Evolutionary conservation across 2,329 filamentous ascomycete species (phyloP).

Genomic region (Phyllosticta citrichinensis): DNA sequence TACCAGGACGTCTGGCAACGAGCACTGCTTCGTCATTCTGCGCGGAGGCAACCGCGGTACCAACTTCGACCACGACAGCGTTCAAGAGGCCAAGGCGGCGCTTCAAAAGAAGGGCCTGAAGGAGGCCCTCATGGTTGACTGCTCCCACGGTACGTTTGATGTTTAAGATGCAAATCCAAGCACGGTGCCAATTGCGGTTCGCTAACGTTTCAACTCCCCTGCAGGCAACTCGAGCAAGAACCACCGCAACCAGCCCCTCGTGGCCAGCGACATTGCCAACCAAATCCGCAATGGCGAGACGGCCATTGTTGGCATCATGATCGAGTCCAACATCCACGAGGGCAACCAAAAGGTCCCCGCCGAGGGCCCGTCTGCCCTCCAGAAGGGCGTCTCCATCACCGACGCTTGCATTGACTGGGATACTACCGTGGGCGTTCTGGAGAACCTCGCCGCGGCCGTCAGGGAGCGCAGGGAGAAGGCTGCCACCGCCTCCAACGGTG

Average conservation of each 20-base stretch:
- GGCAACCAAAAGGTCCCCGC: slow-evolving; percentile 66
- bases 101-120: slow-evolving; percentile 74
- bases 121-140: slow-evolving; percentile 94
- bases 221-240: slow-evolving; percentile 92
- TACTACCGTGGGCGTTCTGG: slow-evolving; percentile 66
- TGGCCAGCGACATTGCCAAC: slow-evolving; percentile 69
- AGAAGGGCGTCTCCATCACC: slow-evolving; percentile 88
- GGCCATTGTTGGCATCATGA: slow-evolving; percentile 93
- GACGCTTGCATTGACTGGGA: slow-evolving; percentile 97
- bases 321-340: slow-evolving; percentile 95
- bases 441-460: slow-evolving; percentile 78
- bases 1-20: slow-evolving; percentile 84
- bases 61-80: slow-evolving; percentile 83
- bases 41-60: slow-evolving; percentile 84
- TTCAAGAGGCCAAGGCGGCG: slow-evolving; percentile 67
- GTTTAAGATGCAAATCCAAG: background rate
- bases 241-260: slow-evolving; percentile 93
- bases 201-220: background rate
- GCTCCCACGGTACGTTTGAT: slow-evolving; percentile 73
- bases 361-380: slow-evolving; percentile 67
- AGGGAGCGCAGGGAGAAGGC: slow-evolving; percentile 53
- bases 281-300: slow-evolving; percentile 82
- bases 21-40: slow-evolving; percentile 95
- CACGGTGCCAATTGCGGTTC: background rate
- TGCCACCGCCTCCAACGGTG: slow-evolving; percentile 1